Base-by-base conservation (phyloP, 495 filamentous ascomycete species). In the Podospora appendiculata region DNA sequence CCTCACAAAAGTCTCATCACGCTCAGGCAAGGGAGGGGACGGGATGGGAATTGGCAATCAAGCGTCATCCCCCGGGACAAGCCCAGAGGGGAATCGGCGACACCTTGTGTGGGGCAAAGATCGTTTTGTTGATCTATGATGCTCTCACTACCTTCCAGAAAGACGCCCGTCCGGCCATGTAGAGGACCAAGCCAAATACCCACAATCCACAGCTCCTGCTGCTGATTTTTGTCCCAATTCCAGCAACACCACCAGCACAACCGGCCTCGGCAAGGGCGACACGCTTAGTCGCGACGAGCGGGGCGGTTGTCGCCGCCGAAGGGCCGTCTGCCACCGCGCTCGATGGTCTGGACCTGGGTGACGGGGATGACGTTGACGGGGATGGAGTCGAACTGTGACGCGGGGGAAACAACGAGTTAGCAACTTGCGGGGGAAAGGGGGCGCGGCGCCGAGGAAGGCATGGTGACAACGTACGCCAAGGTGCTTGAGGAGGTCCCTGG, bases 401-500 rank as follows among this genome's bases (percentile, higher is more conserved):
- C 10, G 40, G 8, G 44, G 35, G 11, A 53, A 41, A 50, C 2
- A 25, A 25, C 25, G 25, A 50, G 66, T 64, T 41, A 71, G 55
- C 50, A 52, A 53, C n/a, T 38, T 44, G 36, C 14, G 12, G n/a
- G 10, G 2, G 10, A 17, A 17, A 43, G 14, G 16, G 4, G 13
- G 14, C 5, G 45, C 5, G 33, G n/a, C 8, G 25, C 2, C 2
- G 25, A 25, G 25, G 25, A 16, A 34, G 6, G 13, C 12, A 13
- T 10, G 32, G 25, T 1, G 33, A 42, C 34, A 63, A 89, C 91
- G 60, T 91, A 97, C 92, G 72, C 93, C 93, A 63, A 98, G 79
- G 82, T 81, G 87, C 87, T 97, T 98, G 72, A 98, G 79, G 64
- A 98, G 77, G 70, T 97, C 93, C 84, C 96, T 96, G 68, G 93